Conservation (phyloP, 352 stramenopile species). For the Thraustochytrium sp. region DNA sequence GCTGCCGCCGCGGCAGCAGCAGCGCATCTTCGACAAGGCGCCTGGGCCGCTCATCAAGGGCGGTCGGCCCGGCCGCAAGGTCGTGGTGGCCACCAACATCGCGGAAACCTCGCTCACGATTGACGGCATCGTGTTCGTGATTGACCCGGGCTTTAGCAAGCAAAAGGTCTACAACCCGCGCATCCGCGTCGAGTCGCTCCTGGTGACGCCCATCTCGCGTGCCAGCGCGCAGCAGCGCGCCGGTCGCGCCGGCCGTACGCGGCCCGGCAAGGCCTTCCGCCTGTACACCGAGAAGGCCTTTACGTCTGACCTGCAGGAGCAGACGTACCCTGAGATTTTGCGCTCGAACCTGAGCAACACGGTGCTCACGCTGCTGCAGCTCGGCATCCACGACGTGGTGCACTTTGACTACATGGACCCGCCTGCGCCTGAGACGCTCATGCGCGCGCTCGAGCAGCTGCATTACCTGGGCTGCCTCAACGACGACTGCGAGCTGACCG, state of each 20-base stretch:
- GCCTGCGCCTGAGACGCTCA: slow-evolving; percentile 93
- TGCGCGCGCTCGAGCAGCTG: slow-evolving; percentile 94
- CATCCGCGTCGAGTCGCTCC: slow-evolving; percentile 94
- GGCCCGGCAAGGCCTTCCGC: slow-evolving; percentile 94
- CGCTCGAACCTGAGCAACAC: slow-evolving; percentile 89
- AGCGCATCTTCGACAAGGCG: slow-evolving; percentile 84
- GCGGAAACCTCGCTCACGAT: slow-evolving; percentile 99
- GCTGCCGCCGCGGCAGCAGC: slow-evolving; percentile 81
- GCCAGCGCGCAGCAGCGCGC: slow-evolving; percentile 78
- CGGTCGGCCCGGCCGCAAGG: slow-evolving; percentile 68
- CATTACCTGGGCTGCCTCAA: slow-evolving; percentile 96
- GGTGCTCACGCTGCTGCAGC: slow-evolving; percentile 93
- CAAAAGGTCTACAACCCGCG: slow-evolving; percentile 99
- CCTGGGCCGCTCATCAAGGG: slow-evolving; percentile 64
- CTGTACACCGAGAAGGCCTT: slow-evolving; percentile 98
- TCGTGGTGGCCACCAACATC: slow-evolving; percentile 98
- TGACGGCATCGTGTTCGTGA: slow-evolving; percentile 98
- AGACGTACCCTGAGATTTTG: slow-evolving; percentile 98
- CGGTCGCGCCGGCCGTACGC: slow-evolving; percentile 88
- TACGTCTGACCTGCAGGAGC: slow-evolving; percentile 91
- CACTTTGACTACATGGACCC: slow-evolving; percentile 99
- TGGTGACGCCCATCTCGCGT: slow-evolving; percentile 92
- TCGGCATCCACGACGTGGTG: slow-evolving; percentile 97
- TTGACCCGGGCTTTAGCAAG: slow-evolving; percentile 98
- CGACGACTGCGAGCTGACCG: slow-evolving; percentile 92